These are phyloP conservation scores for Fraxinus ornus DNA, from an alignment of 305 asterid species.

Conservation along the genomic window DNA sequence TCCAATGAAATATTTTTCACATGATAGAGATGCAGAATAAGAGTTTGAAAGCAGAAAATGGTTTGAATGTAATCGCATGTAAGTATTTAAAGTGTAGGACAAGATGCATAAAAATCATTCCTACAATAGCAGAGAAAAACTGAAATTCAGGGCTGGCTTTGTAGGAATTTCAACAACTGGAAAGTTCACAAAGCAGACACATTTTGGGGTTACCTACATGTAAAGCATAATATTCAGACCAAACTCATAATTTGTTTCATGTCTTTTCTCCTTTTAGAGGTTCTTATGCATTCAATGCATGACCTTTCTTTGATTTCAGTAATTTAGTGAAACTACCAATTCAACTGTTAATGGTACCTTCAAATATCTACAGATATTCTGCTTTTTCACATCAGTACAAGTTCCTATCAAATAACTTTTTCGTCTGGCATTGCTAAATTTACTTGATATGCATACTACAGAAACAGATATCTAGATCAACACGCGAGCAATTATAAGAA, in stretches of 20 bases:
- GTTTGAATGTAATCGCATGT: not conserved
- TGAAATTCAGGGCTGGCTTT: not conserved
- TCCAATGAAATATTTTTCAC: not conserved
- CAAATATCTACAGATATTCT: not conserved
- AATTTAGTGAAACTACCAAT: not conserved
- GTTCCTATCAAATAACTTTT: not conserved
- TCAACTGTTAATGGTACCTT: not conserved
- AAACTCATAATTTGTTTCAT: not conserved
- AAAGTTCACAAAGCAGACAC: not conserved
- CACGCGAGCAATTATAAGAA: not conserved
- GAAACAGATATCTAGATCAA: conserved; percentile 7
- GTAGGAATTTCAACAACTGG: not conserved
- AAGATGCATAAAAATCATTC: not conserved
- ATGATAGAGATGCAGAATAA: not conserved
- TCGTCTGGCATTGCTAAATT: not conserved
- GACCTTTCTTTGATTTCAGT: not conserved
- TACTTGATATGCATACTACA: conserved; percentile 11
- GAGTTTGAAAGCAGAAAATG: not conserved
- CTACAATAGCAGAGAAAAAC: not conserved
- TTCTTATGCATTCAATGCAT: not conserved
- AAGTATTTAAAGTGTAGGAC: not conserved
- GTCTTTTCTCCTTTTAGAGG: not conserved
- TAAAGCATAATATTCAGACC: not conserved
- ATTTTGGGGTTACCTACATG: not conserved
- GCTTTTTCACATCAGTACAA: not conserved